Evolutionary conservation across 176 grass and related monocot species (phyloP), one percentile per base, ranked within the genome.

Genomic region (Raddia distichophylla): DNA sequence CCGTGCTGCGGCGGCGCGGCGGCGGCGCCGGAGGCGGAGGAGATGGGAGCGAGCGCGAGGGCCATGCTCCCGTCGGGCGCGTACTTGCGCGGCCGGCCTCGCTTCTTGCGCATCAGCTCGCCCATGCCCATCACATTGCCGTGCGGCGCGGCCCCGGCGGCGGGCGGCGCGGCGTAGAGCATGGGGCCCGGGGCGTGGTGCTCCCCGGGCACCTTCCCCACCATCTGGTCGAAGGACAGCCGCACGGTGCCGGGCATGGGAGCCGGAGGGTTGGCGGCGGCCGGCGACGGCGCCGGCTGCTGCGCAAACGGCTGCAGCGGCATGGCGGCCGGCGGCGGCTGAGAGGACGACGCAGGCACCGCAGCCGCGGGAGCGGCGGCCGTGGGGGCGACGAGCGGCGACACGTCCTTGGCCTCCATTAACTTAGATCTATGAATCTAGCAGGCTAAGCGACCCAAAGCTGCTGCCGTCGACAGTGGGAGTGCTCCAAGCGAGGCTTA

Each of bases 1-100:
- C 77, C 70, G 83, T 10, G 20, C 14, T 5, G 87, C 32, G n/a
- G 51, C 15, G 43, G 34, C 32, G 42, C 10, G 0, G 69, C 84
- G 33, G 48, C 64, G 63, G 67, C 79, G 51, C 59, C 74, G 35
- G 78, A 71, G 65, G 82, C 88, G 67, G 92, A 93, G 67, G 92
- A 93, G 72, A 90, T 84, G 9, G 92, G 92, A 64, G 80, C 92
- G 61, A 99, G 84, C 17, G 86, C 96, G 59, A 95, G 88, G 19
- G 92, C 85, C 93, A 95, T 91, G 84, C 83, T 79, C 58, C 96
- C 96, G 79, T 95, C 96, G 42, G 91, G 91, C 58, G 89, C 96
- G 82, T 99, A 99, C 85, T 95, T 99, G 73, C 96, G 94, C 67
- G 96, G 96, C 20, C 96, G 90, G 17, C 96, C 96, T 50, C 93